Evolutionary conservation across 352 stramenopile genomes (phyloP), one percentile per base, ranked within the genome.

Genomic region (Elongisporangium undulatum): DNA sequence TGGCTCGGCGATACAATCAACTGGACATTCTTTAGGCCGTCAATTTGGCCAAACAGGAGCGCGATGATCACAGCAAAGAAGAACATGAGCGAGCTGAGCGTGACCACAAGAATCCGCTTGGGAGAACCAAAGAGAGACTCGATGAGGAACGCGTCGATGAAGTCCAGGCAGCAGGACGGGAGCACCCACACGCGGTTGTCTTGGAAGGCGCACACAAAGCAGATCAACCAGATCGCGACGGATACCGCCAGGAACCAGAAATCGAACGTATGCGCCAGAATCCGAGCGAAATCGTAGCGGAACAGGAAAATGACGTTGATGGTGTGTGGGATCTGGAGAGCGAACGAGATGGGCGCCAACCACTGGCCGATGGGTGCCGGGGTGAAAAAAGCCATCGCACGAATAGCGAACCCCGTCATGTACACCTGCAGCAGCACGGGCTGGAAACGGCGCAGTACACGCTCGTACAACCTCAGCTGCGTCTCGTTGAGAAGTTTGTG

Each of bases 71-170:
- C n/a, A 13, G 23, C 55, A 10, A 62, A 22, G 23, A 62, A 49
- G 5, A 52, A 53, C 23, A 24, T 21, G 2, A 34, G 50, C 15
- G 61, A 55, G n/a, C 62, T 19, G n/a, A 52, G 21, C 0, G 21
- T 29, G 21, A 48, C 10, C 12, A 62, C 13, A 15, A 54, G 48
- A 22, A 66, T 38, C 19, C 52, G 52, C 10, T 24, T 12, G 7
- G 53, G n/a, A 45, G 63, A 54, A n/a, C 61, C 29, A 10, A 68
- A 64, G 23, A 63, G 64, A 16, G 52, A 24, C 45, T 65, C 57
- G 17, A 68, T 64, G 51, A 68, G 58, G 21, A 58, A 23, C 17
- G 61, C 52, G 38, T 65, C 51, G n/a, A 64, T 38, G 16, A 65
- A 68, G 58, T 65, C 62, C 13, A 56, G 8, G n/a, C 51, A 53